Percentiles rank a stretch among this genome's conserved stretches.
These are phyloP conservation scores for Termitomyces sp. DNA, from an alignment of 768 basidiomycete species.

Conservation along the genomic window DNA sequence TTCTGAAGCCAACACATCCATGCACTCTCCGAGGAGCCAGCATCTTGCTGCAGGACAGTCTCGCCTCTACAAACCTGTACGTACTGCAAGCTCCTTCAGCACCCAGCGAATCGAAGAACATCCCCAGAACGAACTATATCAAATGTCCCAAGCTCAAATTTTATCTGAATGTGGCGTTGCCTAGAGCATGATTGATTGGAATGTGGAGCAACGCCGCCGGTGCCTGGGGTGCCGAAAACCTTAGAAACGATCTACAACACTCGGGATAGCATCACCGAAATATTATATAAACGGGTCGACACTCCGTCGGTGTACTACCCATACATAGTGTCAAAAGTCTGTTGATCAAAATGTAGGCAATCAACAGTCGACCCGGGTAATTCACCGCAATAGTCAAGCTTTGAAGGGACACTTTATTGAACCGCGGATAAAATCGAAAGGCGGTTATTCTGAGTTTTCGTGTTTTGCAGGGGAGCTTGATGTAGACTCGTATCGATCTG, in stretches of 20 bases:
- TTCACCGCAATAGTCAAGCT: background rate
- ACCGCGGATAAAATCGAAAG: background rate
- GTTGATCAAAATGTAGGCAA: background rate
- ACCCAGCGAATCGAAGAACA: background rate
- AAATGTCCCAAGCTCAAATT: background rate
- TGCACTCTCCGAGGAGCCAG: background rate
- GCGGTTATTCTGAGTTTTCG: no score
- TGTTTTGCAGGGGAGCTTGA: no score
- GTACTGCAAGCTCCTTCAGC: background rate
- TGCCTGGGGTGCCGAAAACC: background rate
- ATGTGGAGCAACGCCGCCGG: background rate
- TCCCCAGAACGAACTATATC: background rate
- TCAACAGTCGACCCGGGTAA: background rate
- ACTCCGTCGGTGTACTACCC: background rate
- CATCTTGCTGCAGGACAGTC: background rate
- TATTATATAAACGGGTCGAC: background rate
- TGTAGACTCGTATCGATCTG: no score
- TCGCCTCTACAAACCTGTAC: background rate
- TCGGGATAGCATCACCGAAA: background rate
- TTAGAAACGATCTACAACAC: no score
- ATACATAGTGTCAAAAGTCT: background rate
- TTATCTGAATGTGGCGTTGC: background rate
- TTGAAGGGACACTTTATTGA: slow-evolving; percentile 14
- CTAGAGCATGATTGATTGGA: background rate
- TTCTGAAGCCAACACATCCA: no score